Percentiles rank a stretch among this genome's conserved stretches.
Conservation (phyloP, 2,329 filamentous ascomycete genomes). For the Talaromyces amestolkiae region DNA sequence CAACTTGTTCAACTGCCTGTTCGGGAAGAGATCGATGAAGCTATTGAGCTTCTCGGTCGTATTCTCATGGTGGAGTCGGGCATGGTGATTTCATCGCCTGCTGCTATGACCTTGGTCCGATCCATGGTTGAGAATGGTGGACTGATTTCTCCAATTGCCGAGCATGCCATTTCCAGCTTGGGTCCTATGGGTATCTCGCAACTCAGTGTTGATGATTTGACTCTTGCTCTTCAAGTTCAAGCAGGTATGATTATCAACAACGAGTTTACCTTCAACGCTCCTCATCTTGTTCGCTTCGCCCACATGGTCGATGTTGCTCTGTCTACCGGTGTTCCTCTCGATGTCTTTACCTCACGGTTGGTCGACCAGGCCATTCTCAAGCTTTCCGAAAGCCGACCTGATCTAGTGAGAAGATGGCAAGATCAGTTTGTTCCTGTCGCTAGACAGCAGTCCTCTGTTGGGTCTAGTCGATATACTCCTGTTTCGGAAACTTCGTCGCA, state of each 20-base stretch:
- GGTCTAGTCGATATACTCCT: slow-evolving; percentile 40
- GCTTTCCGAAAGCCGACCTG: slow-evolving; percentile 48
- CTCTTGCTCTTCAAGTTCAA: slow-evolving; percentile 62
- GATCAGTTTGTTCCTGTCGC: slow-evolving; percentile 46
- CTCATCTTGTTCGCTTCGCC: slow-evolving; percentile 59
- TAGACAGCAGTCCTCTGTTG: slow-evolving; percentile 47
- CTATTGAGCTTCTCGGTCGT: slow-evolving; percentile 65
- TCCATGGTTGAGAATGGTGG: slow-evolving; percentile 66
- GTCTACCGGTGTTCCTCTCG: slow-evolving; percentile 52
- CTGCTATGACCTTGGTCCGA: slow-evolving; percentile 60
- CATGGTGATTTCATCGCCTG: slow-evolving; percentile 52
- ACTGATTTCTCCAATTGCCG: slow-evolving; percentile 58
- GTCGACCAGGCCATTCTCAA: slow-evolving; percentile 59
- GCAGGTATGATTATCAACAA: slow-evolving; percentile 45
- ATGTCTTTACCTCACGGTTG: slow-evolving; percentile 55
- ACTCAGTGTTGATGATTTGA: slow-evolving; percentile 52
- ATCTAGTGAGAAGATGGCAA: slow-evolving; percentile 57
- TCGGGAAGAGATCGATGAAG: slow-evolving; percentile 82
- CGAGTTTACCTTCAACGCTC: slow-evolving; percentile 51
- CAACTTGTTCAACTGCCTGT: slow-evolving; percentile 54
- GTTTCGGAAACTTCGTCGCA: slow-evolving; percentile 45
- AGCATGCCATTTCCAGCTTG: slow-evolving; percentile 60
- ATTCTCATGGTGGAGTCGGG: slow-evolving; percentile 53
- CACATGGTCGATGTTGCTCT: slow-evolving; percentile 61
- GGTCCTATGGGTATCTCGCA: slow-evolving; percentile 59